These are phyloP conservation scores for Aquilaria agallochum DNA, from an alignment of 441 rosid species.

Conservation along the genomic window DNA sequence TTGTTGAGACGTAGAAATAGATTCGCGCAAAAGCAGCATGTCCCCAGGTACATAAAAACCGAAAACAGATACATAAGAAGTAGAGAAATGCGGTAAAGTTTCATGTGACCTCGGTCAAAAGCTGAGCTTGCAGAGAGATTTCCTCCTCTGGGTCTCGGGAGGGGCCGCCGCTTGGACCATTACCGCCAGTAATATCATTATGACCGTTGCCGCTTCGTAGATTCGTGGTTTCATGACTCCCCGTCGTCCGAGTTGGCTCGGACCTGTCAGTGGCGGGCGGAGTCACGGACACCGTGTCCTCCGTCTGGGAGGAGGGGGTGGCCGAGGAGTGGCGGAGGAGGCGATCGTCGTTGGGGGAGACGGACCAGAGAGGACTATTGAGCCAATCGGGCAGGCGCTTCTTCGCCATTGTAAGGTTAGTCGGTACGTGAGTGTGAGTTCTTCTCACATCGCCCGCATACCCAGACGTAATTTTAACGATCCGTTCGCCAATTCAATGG, in stretches of 20 bases:
- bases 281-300: slow-evolving; percentile 30
- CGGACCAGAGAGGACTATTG: slow-evolving; percentile 89
- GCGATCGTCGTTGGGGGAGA: slow-evolving; percentile 40
- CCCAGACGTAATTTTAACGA: too few species aligned
- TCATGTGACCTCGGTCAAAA: slow-evolving; percentile 60
- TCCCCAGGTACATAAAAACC: not conserved
- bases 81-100: not conserved
- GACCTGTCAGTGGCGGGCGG: slow-evolving; percentile 22
- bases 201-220: slow-evolving; percentile 26
- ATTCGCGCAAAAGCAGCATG: not conserved
- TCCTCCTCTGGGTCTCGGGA: slow-evolving; percentile 47
- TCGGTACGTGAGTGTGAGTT: too few species aligned
- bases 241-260: too few species aligned
- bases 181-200: slow-evolving; percentile 14
- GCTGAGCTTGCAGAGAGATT: slow-evolving; percentile 73
- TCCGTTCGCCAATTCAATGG: too few species aligned
- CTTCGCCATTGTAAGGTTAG: slow-evolving; percentile 51
- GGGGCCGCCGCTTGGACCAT: slow-evolving; percentile 30
- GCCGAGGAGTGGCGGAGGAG: slow-evolving; percentile 28
- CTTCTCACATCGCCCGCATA: too few species aligned
- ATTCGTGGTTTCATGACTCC: slow-evolving; percentile 31
- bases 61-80: not conserved
- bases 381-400: slow-evolving; percentile 96
- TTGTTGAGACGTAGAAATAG: not conserved
- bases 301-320: slow-evolving; percentile 34